A percentile compares a stretch with the other conserved stretches of the same genome.
These are phyloP conservation scores for Darksidea phi DNA, from an alignment of 495 filamentous ascomycete species.

Conservation along the genomic window DNA sequence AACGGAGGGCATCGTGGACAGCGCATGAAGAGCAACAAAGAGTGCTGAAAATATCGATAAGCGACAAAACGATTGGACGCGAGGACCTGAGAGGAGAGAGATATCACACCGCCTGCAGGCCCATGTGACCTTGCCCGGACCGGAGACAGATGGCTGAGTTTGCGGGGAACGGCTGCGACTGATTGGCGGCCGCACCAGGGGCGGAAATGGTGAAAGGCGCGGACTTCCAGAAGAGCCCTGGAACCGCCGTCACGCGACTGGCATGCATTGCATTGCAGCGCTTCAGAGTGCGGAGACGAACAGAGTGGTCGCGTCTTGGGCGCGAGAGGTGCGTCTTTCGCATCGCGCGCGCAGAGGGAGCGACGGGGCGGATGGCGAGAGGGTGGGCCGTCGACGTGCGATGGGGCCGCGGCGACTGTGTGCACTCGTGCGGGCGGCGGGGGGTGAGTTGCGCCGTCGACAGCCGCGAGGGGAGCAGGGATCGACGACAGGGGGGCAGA, in stretches of 20 bases:
- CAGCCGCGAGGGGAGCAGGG: too few relatives aligned
- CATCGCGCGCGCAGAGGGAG: too few relatives aligned
- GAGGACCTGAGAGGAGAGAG: neutral
- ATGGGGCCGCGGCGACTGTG: too few relatives aligned
- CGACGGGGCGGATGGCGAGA: too few relatives aligned
- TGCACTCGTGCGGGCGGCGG: too few relatives aligned
- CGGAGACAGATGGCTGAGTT: neutral
- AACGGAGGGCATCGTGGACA: slow-evolving; percentile 1
- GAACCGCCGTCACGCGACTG: slow-evolving; percentile 10
- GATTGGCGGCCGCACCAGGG: slow-evolving; percentile 15
- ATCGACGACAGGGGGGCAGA: too few relatives aligned
- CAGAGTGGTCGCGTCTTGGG: neutral
- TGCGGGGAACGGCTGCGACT: slow-evolving; percentile 1
- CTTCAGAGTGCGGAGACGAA: slow-evolving; percentile 3
- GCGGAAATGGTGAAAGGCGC: neutral
- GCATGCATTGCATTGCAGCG: slow-evolving; percentile 10
- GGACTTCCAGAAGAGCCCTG: slow-evolving; percentile 20
- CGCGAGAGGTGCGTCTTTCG: neutral
- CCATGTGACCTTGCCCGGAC: slow-evolving; percentile 4
- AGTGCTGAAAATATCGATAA: slow-evolving; percentile 10
- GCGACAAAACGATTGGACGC: slow-evolving; percentile 11
- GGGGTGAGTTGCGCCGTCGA: too few relatives aligned
- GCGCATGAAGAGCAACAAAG: slow-evolving; percentile 4
- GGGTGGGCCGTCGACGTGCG: too few relatives aligned
- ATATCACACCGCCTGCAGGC: slow-evolving; percentile 24